A percentile compares a stretch with the other conserved stretches of the same genome.
phyloP scores from a whole-genome alignment of 2,329 filamentous ascomycete genomes.

The Penicillium sp. region DNA sequence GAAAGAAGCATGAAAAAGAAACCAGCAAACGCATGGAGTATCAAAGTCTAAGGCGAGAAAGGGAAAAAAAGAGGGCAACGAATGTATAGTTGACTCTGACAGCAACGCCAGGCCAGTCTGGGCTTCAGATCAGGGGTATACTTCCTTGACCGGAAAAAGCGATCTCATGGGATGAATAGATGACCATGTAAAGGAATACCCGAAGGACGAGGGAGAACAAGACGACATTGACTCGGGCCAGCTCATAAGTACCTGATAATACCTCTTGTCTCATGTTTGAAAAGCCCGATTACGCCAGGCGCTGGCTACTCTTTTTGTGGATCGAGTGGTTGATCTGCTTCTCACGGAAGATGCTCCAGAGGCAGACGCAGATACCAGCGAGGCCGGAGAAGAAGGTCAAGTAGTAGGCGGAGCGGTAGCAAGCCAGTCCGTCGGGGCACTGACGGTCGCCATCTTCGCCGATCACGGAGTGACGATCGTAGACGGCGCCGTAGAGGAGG shows the following conservation, averaged over 20 bases:
- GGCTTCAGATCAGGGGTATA: neutral
- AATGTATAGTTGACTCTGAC: slow-evolving; percentile 6
- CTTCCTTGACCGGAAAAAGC: neutral
- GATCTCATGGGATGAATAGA: neutral
- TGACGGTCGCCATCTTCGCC: slow-evolving; percentile 67
- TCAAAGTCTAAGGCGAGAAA: slow-evolving; percentile 14
- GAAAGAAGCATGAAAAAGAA: neutral
- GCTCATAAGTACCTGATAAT: neutral
- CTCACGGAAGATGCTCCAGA: slow-evolving; percentile 54
- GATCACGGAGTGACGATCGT: slow-evolving; percentile 73
- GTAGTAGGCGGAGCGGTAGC: slow-evolving; percentile 78
- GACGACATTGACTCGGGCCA: neutral
- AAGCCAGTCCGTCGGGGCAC: slow-evolving; percentile 74
- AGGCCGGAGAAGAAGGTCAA: slow-evolving; percentile 72
- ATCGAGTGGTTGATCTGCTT: slow-evolving; percentile 27
- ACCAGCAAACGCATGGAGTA: slow-evolving; percentile 7
- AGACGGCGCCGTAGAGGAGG: slow-evolving; percentile 79
- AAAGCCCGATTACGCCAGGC: slow-evolving; percentile 28
- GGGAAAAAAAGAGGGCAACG: slow-evolving; percentile 1
- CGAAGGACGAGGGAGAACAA: neutral
- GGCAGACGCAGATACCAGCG: slow-evolving; percentile 64
- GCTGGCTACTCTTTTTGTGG: slow-evolving; percentile 31
- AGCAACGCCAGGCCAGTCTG: neutral
- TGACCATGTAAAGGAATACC: neutral
- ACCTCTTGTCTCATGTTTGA: neutral